Evolutionary conservation across 306 rosid genomes (phyloP).

Genomic region (Alnus rubra): DNA sequence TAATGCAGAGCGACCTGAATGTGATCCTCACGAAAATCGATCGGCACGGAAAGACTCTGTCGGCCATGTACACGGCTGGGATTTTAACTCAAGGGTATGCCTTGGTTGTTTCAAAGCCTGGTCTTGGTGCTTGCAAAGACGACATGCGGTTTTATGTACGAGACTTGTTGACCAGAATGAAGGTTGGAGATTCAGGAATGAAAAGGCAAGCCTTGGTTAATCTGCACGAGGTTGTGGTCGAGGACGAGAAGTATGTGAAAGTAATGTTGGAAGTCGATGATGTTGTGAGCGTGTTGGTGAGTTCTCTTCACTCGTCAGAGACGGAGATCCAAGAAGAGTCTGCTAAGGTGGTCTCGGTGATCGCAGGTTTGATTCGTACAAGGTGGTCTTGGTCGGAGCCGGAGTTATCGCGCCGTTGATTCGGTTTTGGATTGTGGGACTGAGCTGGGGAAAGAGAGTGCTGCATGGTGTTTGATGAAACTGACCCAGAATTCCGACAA

Average conservation of each 20-base stretch:
- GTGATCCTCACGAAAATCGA: conserved; percentile 53
- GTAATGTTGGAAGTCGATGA: conserved; percentile 57
- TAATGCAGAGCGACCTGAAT: conserved; percentile 95
- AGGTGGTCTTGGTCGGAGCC: conserved; percentile 46
- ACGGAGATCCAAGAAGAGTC: conserved; percentile 59
- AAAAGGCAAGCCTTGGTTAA: conserved; percentile 60
- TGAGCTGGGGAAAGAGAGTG: conserved; percentile 48
- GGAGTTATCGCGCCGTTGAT: conserved; percentile 69
- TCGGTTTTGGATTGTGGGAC: conserved; percentile 74
- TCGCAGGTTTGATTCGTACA: conserved; percentile 55
- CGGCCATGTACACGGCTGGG: conserved; percentile 52
- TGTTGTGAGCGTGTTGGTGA: conserved; percentile 46
- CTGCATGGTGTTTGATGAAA: conserved; percentile 57
- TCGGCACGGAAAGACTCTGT: conserved; percentile 50
- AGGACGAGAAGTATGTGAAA: conserved; percentile 74
- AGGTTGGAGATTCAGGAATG: conserved; percentile 69
- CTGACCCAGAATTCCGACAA: conserved; percentile 80
- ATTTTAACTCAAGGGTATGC: conserved; percentile 54
- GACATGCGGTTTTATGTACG: conserved; percentile 81
- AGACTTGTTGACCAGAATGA: conserved; percentile 75
- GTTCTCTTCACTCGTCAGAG: conserved; percentile 61
- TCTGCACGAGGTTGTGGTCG: conserved; percentile 46
- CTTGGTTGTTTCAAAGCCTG: conserved; percentile 69
- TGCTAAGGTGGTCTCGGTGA: conserved; percentile 50
- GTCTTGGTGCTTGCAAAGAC: conserved; percentile 68